Percentiles rank a stretch among this genome's conserved stretches.
Conservation (phyloP, 2,329 filamentous ascomycete species). For the Fusarium proliferatum region DNA sequence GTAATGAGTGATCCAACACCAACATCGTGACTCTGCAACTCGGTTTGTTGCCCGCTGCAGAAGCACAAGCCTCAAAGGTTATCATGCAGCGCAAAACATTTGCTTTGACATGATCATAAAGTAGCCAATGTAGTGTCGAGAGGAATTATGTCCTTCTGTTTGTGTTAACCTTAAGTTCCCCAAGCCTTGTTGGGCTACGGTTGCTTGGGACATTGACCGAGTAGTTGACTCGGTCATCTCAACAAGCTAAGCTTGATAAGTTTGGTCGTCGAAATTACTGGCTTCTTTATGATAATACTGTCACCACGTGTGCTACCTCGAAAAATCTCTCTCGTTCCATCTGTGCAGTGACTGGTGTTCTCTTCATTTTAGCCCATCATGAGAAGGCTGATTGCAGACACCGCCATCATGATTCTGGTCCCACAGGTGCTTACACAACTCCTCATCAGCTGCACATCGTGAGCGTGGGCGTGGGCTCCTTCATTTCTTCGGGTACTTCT, state of each 20-base stretch:
- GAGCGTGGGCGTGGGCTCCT: constrained; percentile 1
- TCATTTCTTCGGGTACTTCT: background rate
- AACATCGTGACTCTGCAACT: background rate
- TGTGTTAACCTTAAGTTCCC: background rate
- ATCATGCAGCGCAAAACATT: constrained; percentile 3
- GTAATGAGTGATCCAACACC: background rate
- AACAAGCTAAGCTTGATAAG: background rate
- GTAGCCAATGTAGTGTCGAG: background rate
- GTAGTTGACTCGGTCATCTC: background rate
- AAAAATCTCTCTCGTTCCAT: background rate
- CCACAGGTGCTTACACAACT: constrained; percentile 17
- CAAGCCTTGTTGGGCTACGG: background rate
- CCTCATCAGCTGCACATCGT: constrained; percentile 13
- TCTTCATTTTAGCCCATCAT: background rate
- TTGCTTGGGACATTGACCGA: background rate
- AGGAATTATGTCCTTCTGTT: background rate
- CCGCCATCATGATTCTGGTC: constrained; percentile 25
- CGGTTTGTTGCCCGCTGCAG: background rate
- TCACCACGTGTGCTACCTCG: background rate
- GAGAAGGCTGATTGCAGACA: constrained; percentile 2
- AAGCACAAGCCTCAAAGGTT: constrained; percentile 3
- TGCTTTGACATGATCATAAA: background rate
- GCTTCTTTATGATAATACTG: background rate
- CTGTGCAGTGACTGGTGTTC: background rate
- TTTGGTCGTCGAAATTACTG: background rate